These are phyloP conservation scores for Phylloporus sp. DNA, from an alignment of 768 basidiomycete species.

Conservation along the genomic window DNA sequence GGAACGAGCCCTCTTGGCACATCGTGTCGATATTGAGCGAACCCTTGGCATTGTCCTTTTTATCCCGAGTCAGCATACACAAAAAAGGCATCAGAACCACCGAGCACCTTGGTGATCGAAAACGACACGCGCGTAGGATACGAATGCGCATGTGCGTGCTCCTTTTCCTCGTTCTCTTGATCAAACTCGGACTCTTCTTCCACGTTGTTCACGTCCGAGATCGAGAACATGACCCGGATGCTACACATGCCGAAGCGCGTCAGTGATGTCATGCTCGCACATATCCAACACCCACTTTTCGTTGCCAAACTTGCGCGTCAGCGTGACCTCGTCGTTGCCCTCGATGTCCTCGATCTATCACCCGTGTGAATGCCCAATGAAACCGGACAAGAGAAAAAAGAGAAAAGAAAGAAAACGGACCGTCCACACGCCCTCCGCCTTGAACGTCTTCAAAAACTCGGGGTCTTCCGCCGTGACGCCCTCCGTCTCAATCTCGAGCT, in stretches of 20 bases:
- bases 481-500: conserved; percentile 83
- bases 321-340: conserved; percentile 76
- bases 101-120: conserved; percentile 73
- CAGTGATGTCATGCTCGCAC: no score
- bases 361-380: neutral
- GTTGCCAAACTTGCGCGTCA: conserved; percentile 84
- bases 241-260: no score
- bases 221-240: conserved; percentile 87
- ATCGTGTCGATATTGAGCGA: conserved; percentile 76
- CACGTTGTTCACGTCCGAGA: conserved; percentile 69
- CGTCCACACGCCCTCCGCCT: conserved; percentile 70
- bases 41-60: conserved; percentile 53
- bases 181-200: conserved; percentile 38
- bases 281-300: conserved; percentile 60
- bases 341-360: conserved; percentile 60
- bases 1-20: conserved; percentile 72
- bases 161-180: conserved; percentile 35
- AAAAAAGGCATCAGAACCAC: neutral
- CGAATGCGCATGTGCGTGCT: conserved; percentile 31
- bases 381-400: neutral
- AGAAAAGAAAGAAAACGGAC: conserved; percentile 32
- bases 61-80: neutral
- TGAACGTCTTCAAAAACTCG: conserved; percentile 76
- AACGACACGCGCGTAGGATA: conserved; percentile 78
- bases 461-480: conserved; percentile 44